phyloP scores from a whole-genome alignment of 352 stramenopile genomes.

The Globisporangium cylindrosporum region DNA sequence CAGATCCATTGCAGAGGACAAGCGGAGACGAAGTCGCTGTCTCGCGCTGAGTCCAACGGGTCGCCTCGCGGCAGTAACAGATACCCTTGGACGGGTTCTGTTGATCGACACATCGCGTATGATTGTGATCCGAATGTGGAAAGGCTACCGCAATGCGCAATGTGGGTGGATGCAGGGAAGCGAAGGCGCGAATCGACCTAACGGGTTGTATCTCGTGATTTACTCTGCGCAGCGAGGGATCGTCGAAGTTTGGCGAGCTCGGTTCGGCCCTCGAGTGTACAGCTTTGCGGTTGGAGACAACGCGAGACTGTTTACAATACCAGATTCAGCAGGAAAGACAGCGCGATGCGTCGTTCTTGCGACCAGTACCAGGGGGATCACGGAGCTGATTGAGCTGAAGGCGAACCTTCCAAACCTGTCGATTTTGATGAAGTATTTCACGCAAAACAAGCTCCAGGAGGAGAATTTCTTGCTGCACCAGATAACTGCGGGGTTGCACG shows the following conservation, averaged over 20 bases:
- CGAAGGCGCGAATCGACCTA: constrained; percentile 42
- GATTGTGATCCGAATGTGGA: constrained; percentile 85
- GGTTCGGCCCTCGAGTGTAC: constrained; percentile 71
- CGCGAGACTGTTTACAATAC: constrained; percentile 63
- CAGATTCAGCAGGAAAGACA: constrained; percentile 29
- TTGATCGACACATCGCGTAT: constrained; percentile 79
- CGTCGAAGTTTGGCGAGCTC: constrained; percentile 80
- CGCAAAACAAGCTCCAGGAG: constrained; percentile 83
- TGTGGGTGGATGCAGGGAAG: constrained; percentile 76
- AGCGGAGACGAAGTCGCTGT: constrained; percentile 51
- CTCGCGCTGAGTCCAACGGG: constrained; percentile 71
- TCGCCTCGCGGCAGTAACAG: constrained; percentile 61
- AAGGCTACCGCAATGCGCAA: constrained; percentile 83
- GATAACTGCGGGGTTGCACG: constrained; percentile 64
- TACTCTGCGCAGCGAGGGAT: constrained; percentile 82
- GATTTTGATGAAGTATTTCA: constrained; percentile 83
- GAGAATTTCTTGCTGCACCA: constrained; percentile 86
- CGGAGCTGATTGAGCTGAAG: constrained; percentile 66
- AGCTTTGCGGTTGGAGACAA: constrained; percentile 67
- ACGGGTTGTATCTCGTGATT: constrained; percentile 79
- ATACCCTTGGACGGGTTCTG: constrained; percentile 73
- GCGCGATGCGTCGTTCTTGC: constrained; percentile 60
- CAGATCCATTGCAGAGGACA: constrained; percentile 57
- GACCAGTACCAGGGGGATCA: constrained; percentile 24
- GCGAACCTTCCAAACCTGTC: constrained; percentile 46